Evolutionary conservation across 257 asterid species (phyloP).

Genomic region (Solanum piurae): DNA sequence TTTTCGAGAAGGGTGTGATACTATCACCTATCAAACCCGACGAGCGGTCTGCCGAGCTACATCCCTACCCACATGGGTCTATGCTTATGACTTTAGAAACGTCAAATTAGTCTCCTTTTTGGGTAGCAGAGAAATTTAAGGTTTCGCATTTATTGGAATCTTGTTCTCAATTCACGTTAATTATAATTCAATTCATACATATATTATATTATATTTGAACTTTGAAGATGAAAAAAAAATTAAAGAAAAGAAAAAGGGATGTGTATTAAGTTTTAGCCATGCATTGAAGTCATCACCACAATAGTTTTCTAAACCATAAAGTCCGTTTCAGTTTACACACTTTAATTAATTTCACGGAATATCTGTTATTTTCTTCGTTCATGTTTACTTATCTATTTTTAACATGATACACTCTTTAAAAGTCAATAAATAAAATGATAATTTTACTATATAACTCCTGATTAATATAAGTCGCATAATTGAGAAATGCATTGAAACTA

Average conservation of each 20-base stretch:
- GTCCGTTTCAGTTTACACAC: rapidly evolving
- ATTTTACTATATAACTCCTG: too few relatives aligned
- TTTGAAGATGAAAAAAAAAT: neutral
- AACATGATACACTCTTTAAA: neutral
- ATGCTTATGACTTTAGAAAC: neutral
- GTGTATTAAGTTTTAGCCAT: neutral
- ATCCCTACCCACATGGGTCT: neutral
- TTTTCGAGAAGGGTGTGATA: neutral
- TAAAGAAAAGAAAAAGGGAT: neutral
- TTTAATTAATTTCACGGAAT: rapidly evolving
- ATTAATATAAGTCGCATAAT: too few relatives aligned
- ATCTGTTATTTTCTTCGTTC: rapidly evolving
- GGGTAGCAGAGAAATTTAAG: neutral
- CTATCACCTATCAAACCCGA: neutral
- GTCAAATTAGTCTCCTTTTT: neutral
- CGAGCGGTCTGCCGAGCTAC: neutral
- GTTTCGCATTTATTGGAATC: neutral
- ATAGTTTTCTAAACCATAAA: neutral
- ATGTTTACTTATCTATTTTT: too few relatives aligned
- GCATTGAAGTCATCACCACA: neutral
- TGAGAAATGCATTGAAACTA: too few relatives aligned
- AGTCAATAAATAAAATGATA: too few relatives aligned
- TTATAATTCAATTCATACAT: neutral
- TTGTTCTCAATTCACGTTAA: neutral
- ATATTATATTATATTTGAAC: neutral